Base-by-base conservation (phyloP, 2,329 filamentous ascomycete species). In the Pseudocercospora cruenta region DNA sequence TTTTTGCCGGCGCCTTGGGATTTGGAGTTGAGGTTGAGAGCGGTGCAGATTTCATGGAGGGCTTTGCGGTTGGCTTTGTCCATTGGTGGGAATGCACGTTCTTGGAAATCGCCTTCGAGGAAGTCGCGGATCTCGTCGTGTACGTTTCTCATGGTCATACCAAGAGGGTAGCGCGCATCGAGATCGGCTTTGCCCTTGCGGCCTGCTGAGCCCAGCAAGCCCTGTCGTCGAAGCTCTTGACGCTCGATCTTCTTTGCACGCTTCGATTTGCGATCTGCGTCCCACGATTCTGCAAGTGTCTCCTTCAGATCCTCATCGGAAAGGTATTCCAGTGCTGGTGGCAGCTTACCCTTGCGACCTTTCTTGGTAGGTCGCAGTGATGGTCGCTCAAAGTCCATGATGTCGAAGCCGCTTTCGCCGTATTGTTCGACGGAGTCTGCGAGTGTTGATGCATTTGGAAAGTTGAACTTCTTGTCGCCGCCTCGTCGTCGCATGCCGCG, bases 81-180 rank as follows among this genome's bases (percentile, higher is more conserved):
- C 89, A 98, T 96, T 0, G 94, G 92, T 2, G 94, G 92, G 24
- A 98, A 82, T 4, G 88, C 82, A 5, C 95, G 83, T 54, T 91
- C 93, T 69, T 31, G 89, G 71, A 88, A 83, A 60, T 86, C 79
- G 21, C 88, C 85, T 26, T 87, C 76, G 22, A 97, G 80, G 75
- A 97, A 97, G 1, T 78, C 74, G 67, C 86, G 86, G 51, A 98
- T 84, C 78, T 96, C 92, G 19, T 87, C 82, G 66, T 89, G 88
- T 53, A 97, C 82, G 60, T 94, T 86, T 19, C 88, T 83, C 69
- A 92, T 82, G 28, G 82, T 85, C 81, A 96, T 91, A 47, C 92
- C 92, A 43, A 86, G 82, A 0, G 85, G 84, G 74, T 96, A 96
- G 72, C 92, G 95, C 67, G 85, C 80, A 68, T 87, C 87, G 59